Conservation (phyloP, 2,329 filamentous ascomycete genomes). For the Cercospora sp. region DNA sequence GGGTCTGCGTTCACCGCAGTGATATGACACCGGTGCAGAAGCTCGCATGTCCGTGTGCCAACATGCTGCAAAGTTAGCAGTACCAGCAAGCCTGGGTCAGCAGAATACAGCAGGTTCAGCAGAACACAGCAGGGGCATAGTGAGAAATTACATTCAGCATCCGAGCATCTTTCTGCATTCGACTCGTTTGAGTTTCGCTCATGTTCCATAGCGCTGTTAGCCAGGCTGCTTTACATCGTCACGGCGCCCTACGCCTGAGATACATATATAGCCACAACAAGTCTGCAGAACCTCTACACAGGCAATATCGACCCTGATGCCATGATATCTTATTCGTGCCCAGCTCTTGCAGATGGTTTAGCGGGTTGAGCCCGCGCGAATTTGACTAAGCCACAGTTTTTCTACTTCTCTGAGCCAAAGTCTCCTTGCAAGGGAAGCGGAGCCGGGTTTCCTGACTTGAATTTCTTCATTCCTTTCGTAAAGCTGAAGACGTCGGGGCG, state of each 20-base stretch:
- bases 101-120: background rate
- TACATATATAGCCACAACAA: background rate
- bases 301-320: background rate
- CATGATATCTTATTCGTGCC: background rate
- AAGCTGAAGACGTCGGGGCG: background rate
- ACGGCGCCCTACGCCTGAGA: background rate
- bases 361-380: background rate
- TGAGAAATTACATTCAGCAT: background rate
- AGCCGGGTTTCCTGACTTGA: background rate
- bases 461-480: background rate
- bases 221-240: background rate
- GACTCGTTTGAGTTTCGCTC: background rate
- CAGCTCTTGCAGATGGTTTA: background rate
- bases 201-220: background rate
- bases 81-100: background rate
- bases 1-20: background rate
- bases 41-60: background rate
- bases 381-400: background rate
- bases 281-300: background rate
- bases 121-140: background rate
- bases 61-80: background rate
- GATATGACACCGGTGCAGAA: background rate
- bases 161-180: background rate
- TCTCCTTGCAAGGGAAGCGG: background rate
- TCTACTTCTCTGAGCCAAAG: background rate